phyloP scores from a whole-genome alignment of 1,139 yeast species.

The Kodamaea ohmeri region DNA sequence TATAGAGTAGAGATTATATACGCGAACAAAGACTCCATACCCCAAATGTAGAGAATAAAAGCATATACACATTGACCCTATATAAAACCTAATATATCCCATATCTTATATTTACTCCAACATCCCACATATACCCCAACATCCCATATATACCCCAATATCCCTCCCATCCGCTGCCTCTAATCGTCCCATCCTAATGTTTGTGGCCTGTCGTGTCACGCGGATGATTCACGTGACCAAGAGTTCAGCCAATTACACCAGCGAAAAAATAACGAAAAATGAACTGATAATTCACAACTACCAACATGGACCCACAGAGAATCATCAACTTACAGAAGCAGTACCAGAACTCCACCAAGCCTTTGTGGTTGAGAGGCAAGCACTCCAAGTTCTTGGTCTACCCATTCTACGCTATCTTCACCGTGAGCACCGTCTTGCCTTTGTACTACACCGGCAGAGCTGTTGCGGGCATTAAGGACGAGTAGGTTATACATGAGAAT shows the following conservation, averaged over 20 bases:
- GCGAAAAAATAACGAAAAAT: slow-evolving; percentile 18
- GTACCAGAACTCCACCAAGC: slow-evolving; percentile 69
- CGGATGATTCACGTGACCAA: slow-evolving; percentile 9
- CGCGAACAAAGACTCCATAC: too few species aligned
- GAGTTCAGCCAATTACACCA: slow-evolving; percentile 8
- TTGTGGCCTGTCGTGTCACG: too few species aligned
- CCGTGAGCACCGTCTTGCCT: slow-evolving; percentile 69
- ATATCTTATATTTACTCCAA: too few species aligned
- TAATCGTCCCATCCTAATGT: too few species aligned
- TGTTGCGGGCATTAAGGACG: slow-evolving; percentile 63
- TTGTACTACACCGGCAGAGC: slow-evolving; percentile 81
- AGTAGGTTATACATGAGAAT: slow-evolving; percentile 14
- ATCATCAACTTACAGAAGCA: slow-evolving; percentile 72
- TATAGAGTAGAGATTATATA: too few species aligned
- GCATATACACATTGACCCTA: too few species aligned
- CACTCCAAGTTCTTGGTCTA: slow-evolving; percentile 79
- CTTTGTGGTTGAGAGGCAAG: slow-evolving; percentile 69
- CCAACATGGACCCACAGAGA: slow-evolving; percentile 55
- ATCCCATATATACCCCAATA: too few species aligned
- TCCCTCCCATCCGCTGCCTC: too few species aligned
- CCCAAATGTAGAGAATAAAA: too few species aligned
- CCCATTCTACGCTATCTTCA: slow-evolving; percentile 87
- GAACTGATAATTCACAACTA: slow-evolving; percentile 19
- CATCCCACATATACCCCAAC: too few species aligned
- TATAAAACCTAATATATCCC: too few species aligned